Conservation (phyloP, 352 stramenopile species). For the Stramenopiles sp. region DNA sequence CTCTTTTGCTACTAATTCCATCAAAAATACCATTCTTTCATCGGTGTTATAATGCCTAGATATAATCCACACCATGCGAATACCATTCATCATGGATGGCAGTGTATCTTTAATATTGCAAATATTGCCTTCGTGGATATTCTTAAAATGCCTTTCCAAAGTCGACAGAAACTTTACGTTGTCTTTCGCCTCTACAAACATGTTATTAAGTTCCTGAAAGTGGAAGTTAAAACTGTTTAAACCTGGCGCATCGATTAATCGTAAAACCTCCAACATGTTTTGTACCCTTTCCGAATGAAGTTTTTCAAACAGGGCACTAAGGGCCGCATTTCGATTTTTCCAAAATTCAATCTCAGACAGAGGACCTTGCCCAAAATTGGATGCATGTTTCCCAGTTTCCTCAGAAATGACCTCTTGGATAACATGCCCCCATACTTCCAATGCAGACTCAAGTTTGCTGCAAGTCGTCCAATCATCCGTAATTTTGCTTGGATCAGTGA, state of each 20-base stretch:
- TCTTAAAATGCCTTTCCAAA: constrained; percentile 85
- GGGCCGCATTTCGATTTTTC: constrained; percentile 68
- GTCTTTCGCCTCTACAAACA: constrained; percentile 83
- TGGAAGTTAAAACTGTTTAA: constrained; percentile 76
- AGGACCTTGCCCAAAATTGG: constrained; percentile 32
- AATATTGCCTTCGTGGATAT: constrained; percentile 43
- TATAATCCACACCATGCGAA: constrained; percentile 92
- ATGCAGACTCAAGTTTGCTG: constrained; percentile 56
- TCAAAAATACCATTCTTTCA: constrained; percentile 79
- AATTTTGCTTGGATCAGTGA: constrained; percentile 52
- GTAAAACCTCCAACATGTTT: constrained; percentile 75
- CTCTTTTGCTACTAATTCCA: constrained; percentile 79
- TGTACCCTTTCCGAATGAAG: constrained; percentile 83
- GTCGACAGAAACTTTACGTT: constrained; percentile 89
- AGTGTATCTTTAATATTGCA: constrained; percentile 63
- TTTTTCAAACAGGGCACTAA: constrained; percentile 83
- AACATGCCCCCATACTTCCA: constrained; percentile 76
- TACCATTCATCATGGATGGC: constrained; percentile 83
- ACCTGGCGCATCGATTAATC: constrained; percentile 65
- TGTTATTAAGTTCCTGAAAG: constrained; percentile 75
- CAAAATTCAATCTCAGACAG: constrained; percentile 88
- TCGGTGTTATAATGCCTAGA: constrained; percentile 92
- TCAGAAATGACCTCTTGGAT: constrained; percentile 63
- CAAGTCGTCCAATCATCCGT: constrained; percentile 44
- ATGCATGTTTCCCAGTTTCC: constrained; percentile 44